Evolutionary conservation across 805 yeast genomes (phyloP), one percentile per base, ranked within the genome.

Genomic region (Phaffomyces thermotolerans): DNA sequence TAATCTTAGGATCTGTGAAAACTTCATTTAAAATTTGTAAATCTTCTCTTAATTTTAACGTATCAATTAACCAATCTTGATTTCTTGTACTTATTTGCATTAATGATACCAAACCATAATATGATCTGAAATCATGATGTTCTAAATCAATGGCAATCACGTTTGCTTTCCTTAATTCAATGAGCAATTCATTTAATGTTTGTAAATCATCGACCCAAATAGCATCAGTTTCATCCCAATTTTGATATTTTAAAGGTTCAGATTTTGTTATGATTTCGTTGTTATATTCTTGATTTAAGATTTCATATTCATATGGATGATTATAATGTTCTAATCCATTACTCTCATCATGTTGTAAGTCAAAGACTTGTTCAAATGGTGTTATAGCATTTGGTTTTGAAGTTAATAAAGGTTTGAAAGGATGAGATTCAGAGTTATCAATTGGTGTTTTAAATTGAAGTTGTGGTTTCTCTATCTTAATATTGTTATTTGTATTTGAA

Each of bases 71-170:
- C 78, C 84, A 93, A 65, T 93, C 99, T 45, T 75, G 72, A n/a
- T 78, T 76, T 44, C 91, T 65, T 18, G 83, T 79, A 42, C 95
- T 84, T 15, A 93, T 82, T 65, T 93, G 99, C 95, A 93, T 88
- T 37, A 93, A 67, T 61, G 90, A 89, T 2, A 89, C 93, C 35
- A 93, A 67, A 35, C 99, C 99, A 55, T 84, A 81, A 54, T 87
- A 93, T 0, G 96, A 73, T 61, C 97, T 74, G 60, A 76, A 84
- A 58, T 90, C 97, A 59, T 93, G 99, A 63, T 93, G 99, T 59
- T 93, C 99, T 48, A 93, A 74, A 71, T 93, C 99, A 14, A 93
- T 83, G 2, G 98, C 99, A 34, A 93, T 76, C 44, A 78, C 95
- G 2, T 69, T 64, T 44, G 72, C 70, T 4, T 60, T 57, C 41